phyloP scores from a whole-genome alignment of 2,329 filamentous ascomycete species.

The Boeremia exigua region DNA sequence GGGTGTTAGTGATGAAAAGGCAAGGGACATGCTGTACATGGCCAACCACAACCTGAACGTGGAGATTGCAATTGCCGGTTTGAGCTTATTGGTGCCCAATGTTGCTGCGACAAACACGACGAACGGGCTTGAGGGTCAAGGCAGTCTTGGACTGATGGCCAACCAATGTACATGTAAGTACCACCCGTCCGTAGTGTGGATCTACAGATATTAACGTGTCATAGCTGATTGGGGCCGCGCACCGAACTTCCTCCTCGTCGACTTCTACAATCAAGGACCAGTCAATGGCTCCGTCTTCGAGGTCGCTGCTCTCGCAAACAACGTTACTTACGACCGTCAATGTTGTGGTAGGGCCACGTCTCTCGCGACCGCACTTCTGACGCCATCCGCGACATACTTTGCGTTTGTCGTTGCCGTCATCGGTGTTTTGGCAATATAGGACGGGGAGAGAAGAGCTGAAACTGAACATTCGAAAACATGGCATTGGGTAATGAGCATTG shows the following conservation, averaged over 20 bases:
- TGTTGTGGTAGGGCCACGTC: constrained; percentile 60
- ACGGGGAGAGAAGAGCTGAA: background rate
- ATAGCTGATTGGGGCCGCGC: constrained; percentile 44
- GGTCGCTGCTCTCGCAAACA: constrained; percentile 63
- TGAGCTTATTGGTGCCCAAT: constrained; percentile 46
- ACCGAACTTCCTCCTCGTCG: constrained; percentile 51
- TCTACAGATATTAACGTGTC: constrained; percentile 9
- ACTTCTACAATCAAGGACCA: constrained; percentile 49
- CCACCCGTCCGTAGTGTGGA: background rate
- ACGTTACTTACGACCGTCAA: constrained; percentile 68
- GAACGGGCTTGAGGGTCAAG: constrained; percentile 42
- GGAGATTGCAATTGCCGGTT: constrained; percentile 54
- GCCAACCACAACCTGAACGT: constrained; percentile 95
- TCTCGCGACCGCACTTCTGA: constrained; percentile 13
- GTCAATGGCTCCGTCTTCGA: constrained; percentile 49
- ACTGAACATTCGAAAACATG: background rate
- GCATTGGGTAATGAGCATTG: background rate
- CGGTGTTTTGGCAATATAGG: constrained; percentile 27
- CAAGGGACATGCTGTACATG: constrained; percentile 73
- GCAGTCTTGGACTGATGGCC: constrained; percentile 43
- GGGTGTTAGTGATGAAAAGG: constrained; percentile 59
- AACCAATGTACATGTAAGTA: constrained; percentile 43
- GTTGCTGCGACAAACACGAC: constrained; percentile 43
- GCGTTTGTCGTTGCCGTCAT: constrained; percentile 25
- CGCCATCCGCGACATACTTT: constrained; percentile 25